These are phyloP conservation scores for Claviceps spartinae DNA, from an alignment of 2,329 filamentous ascomycete genomes.

Conservation along the genomic window DNA sequence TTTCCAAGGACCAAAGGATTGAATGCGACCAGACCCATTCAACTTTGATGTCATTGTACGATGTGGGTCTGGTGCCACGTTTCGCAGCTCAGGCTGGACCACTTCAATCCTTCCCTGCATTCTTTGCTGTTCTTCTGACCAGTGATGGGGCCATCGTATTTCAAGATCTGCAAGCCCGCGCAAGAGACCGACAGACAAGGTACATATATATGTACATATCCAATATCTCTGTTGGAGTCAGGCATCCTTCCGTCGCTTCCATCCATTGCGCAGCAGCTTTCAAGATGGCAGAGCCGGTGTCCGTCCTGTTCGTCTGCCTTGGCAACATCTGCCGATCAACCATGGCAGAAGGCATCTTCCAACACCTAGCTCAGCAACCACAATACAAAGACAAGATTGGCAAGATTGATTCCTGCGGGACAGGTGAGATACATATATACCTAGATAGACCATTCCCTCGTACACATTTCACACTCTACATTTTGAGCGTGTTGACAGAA, in stretches of 20 bases:
- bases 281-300: constrained; percentile 34
- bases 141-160: no score
- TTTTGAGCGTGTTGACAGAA: no score
- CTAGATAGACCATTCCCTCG: no score
- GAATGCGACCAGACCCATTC: not conserved
- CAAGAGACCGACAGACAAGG: no score
- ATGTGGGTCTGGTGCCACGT: not conserved
- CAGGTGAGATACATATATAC: constrained; percentile 28
- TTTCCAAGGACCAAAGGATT: no score
- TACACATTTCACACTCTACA: not conserved
- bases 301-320: constrained; percentile 87
- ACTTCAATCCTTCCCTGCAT: not conserved
- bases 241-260: not conserved
- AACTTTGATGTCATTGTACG: not conserved
- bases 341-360: constrained; percentile 94
- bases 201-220: no score
- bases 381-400: constrained; percentile 47
- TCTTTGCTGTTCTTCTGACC: not conserved
- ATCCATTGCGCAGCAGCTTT: not conserved
- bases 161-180: no score
- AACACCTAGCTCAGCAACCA: constrained; percentile 48
- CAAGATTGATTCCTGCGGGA: constrained; percentile 78
- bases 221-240: not conserved
- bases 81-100: not conserved
- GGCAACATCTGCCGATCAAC: constrained; percentile 92